Base-by-base conservation (phyloP, 371 early-diverging fungal genomes). In the Mucor circinelloides region DNA sequence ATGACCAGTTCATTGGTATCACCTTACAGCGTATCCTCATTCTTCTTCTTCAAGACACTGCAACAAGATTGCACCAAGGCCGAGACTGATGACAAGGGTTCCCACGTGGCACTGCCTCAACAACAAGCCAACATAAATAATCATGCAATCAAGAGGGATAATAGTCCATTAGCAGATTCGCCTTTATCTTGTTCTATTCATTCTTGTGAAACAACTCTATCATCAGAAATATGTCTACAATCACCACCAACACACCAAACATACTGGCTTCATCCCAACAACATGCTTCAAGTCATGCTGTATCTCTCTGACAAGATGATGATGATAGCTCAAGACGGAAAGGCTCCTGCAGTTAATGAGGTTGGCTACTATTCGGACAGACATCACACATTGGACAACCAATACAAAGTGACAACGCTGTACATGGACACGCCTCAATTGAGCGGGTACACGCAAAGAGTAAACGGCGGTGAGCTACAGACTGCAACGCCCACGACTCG, bases 211-310 rank as follows among this genome's bases (percentile, higher is more conserved):
- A 59, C 67, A 48, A 28, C 32, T 19, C 44, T 21, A 38, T 58
- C 60, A 46, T 60, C 15, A 40, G 40, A 56, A 23, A 32, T 19
- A 5, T n/a, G 56, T 17, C 30, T 25, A 17, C 31, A 56, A n/a
- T 12, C 32, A 40, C 17, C 9, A 21, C 23, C 23, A 2, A 46
- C 9, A 42, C 25, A 25, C 2, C 12, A 54, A 7, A 68, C 60
- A 25, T 72, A 68, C 21, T 68, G 68, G 65, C 28, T 72, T 4
- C 72, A 72, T 52, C 68, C 72, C 0, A 64, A 60, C 46, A 48
- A 72, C 60, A 2, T 72, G 21, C 7, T 64, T 8, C 68, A 72
- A 25, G 17, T 72, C 13, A 61, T 68, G 36, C 52, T 72, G 13
- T 58, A 59, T 50, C 21, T 72, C 8, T 64, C 64, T 13, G 50